These are phyloP conservation scores for Syzygium jambos DNA, from an alignment of 345 rosid species.

Conservation along the genomic window DNA sequence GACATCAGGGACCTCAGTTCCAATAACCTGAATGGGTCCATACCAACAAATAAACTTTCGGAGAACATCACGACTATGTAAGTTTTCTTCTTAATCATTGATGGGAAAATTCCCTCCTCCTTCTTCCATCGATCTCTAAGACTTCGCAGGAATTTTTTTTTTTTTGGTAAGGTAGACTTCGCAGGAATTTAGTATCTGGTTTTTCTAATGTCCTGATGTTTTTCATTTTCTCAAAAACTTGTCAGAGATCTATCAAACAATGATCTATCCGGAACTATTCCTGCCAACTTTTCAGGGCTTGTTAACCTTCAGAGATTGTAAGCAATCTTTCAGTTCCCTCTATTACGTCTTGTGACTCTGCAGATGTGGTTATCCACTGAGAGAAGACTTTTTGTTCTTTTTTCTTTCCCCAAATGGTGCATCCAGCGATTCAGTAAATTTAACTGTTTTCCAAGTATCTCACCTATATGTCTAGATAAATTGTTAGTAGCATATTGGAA, in stretches of 20 bases:
- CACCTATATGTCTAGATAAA: neutral
- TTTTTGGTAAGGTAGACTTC: no score
- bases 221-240: constrained; percentile 7
- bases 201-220: constrained; percentile 1
- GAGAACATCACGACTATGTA: constrained; percentile 83
- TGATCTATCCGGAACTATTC: constrained; percentile 61
- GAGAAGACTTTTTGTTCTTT: neutral
- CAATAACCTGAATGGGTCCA: constrained; percentile 65
- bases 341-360: neutral
- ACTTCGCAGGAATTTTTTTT: neutral
- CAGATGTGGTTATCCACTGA: neutral
- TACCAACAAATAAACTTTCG: constrained; percentile 61
- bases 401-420: neutral
- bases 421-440: neutral
- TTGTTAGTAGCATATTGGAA: neutral
- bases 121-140: neutral
- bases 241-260: constrained; percentile 73
- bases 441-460: neutral
- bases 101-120: neutral
- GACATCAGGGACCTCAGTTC: constrained; percentile 74
- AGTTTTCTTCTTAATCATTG: constrained; percentile 8
- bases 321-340: constrained; percentile 14
- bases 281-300: constrained; percentile 54
- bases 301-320: constrained; percentile 67
- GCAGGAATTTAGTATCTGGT: neutral